Base-by-base conservation (phyloP, 371 early-diverging fungal species). In the Circinella umbellata region DNA sequence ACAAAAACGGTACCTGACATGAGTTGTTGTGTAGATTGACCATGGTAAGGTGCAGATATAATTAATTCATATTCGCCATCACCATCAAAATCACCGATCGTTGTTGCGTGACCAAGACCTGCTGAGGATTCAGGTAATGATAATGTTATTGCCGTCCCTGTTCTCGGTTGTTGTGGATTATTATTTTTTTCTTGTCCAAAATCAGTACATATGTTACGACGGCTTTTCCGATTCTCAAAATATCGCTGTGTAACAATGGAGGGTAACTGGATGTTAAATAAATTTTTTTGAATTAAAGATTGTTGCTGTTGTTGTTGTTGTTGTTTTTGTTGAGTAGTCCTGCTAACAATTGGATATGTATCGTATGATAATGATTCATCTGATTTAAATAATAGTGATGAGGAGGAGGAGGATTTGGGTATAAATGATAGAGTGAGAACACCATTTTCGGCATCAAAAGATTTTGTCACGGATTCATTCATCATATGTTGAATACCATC, bases 1-100 rank as follows among this genome's bases (percentile, higher is more conserved):
- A 92, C 72, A 78, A 90, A 92, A 4, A 93, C 91, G 4, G 88
- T 84, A 4, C 94, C 95, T n/a, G 79, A 73, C 34, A 86, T 85
- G 4, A 80, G 75, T 0, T 69, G 36, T 20, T 48, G 61, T 64
- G 17, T 71, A 57, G 48, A 49, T n/a, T 20, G 36, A 15, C 67
- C 48, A 37, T 67, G 34, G 68, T 91, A 90, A 0, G 95, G 94
- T 38, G 93, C 92, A 34, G 92, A 86, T 42, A 94, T 85, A 0
- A 87, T 93, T n/a, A 93, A 65, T 64, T 91, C 90, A 5, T 77
- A 36, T 14, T 68, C 59, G 0, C 90, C 90, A 69, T 85, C 87
- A 0, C 88, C 90, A 73, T 86, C 77, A 71, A 94, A 94, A 67
- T 95, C 92, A 3, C 94, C 95, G 0, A 74, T 66, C 6, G 79